Evolutionary conservation across 176 grass and related monocot genomes (phyloP).

Genomic region (Urochloa ruziziensis): DNA sequence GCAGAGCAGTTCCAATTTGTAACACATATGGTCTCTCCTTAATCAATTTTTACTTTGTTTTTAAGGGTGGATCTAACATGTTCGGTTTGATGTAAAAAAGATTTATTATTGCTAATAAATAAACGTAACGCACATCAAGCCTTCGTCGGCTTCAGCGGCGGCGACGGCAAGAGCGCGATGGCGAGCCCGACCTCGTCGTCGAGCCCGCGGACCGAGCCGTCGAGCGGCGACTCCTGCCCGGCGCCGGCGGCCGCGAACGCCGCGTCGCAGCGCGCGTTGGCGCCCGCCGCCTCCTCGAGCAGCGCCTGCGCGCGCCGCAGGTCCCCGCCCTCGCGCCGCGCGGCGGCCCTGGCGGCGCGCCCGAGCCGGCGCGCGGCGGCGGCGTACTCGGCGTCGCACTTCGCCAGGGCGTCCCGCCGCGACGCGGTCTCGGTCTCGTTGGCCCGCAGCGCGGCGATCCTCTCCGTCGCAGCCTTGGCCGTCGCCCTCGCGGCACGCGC

Average conservation of each 20-base stretch:
- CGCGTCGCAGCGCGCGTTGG: slow-evolving; percentile 16
- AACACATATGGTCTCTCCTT: not conserved
- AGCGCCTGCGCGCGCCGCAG: slow-evolving; percentile 5
- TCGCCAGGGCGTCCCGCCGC: not conserved
- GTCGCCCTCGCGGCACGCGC: not conserved
- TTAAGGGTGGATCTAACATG: too few species aligned
- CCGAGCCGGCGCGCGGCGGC: slow-evolving; percentile 30
- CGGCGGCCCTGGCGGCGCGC: not conserved
- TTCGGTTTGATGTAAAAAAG: not conserved
- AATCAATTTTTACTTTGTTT: too few species aligned
- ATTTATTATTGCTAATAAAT: not conserved
- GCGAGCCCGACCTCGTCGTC: slow-evolving; percentile 1
- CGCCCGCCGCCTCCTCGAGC: not conserved
- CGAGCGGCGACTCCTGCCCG: not conserved
- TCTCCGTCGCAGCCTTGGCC: slow-evolving; percentile 13
- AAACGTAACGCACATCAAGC: not conserved
- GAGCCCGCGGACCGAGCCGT: not conserved
- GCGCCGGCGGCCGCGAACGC: slow-evolving; percentile 3
- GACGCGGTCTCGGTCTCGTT: not conserved
- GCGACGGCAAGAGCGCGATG: not conserved
- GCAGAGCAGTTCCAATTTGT: not conserved
- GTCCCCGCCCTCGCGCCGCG: too few species aligned
- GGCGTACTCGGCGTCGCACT: slow-evolving; percentile 25
- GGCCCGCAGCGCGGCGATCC: slow-evolving; percentile 21
- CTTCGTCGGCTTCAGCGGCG: not conserved